These are phyloP conservation scores for Geum urbanum DNA, from an alignment of 306 rosid species.

Conservation along the genomic window DNA sequence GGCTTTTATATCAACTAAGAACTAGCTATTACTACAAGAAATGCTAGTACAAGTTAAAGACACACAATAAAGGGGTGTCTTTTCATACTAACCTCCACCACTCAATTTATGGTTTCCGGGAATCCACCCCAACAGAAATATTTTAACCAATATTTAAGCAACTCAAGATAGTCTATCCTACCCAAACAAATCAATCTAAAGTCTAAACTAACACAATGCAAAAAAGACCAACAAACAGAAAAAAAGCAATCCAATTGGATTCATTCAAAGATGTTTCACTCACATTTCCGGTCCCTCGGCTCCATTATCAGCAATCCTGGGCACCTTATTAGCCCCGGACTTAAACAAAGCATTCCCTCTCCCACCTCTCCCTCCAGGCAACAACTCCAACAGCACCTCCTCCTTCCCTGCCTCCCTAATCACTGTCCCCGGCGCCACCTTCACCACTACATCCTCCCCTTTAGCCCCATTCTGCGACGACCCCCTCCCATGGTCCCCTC, in stretches of 20 bases:
- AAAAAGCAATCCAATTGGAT: background rate
- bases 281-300: slow-evolving; percentile 85
- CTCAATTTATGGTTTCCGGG: background rate
- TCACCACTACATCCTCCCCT: slow-evolving; percentile 82
- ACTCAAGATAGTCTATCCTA: background rate
- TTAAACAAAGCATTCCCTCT: slow-evolving; percentile 91
- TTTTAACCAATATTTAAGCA: background rate
- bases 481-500: slow-evolving; percentile 80
- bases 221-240: background rate
- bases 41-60: background rate
- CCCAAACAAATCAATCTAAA: background rate
- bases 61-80: background rate
- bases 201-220: background rate
- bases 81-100: background rate
- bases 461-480: slow-evolving; percentile 66
- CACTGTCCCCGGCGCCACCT: slow-evolving; percentile 84
- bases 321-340: slow-evolving; percentile 77
- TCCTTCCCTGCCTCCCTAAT: slow-evolving; percentile 58
- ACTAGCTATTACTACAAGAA: background rate
- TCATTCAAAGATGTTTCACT: slow-evolving; percentile 22
- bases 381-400: slow-evolving; percentile 64
- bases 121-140: background rate
- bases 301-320: slow-evolving; percentile 85
- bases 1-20: background rate
- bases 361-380: slow-evolving; percentile 95